These are phyloP conservation scores for Leishmania tarentolae DNA, from an alignment of 208 protist species.

Conservation along the genomic window DNA sequence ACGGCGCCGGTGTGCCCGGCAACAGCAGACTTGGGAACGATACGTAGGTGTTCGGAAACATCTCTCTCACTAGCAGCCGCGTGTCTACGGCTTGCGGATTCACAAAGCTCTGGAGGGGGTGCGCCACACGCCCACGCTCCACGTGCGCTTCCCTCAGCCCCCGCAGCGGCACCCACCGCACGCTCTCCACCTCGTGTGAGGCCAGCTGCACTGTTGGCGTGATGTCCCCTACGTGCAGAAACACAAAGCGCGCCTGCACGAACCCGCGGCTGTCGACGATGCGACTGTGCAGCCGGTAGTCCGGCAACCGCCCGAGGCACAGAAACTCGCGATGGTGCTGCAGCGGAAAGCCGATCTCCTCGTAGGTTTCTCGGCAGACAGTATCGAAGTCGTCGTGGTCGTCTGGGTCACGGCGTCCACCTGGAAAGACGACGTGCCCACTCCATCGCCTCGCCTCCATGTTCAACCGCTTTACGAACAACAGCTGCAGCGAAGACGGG, in stretches of 20 bases:
- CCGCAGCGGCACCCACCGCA: constrained; percentile 66
- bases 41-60: constrained; percentile 53
- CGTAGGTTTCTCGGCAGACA: constrained; percentile 45
- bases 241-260: constrained; percentile 80
- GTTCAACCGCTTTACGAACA: constrained; percentile 70
- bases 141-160: constrained; percentile 31
- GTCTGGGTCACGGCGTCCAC: constrained; percentile 70
- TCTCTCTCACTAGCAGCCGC: constrained; percentile 46
- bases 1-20: constrained; percentile 4
- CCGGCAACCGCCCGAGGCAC: constrained; percentile 61
- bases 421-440: constrained; percentile 80
- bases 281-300: constrained; percentile 47
- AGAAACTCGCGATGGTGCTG: constrained; percentile 47
- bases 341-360: constrained; percentile 67
- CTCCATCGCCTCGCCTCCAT: constrained; percentile 61
- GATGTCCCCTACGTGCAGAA: constrained; percentile 70
- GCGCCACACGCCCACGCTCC: constrained; percentile 39
- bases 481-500: constrained; percentile 49
- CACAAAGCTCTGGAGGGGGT: constrained; percentile 58
- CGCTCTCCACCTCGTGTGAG: constrained; percentile 52
- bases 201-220: constrained; percentile 59
- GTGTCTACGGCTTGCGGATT: constrained; percentile 43
- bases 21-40: constrained; percentile 56
- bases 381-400: constrained; percentile 65
- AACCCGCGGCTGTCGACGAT: constrained; percentile 20